Evolutionary conservation across 73 alveolate genomes (phyloP), one percentile per base, ranked within the genome.

Genomic region (Paraurostyla sp.): DNA sequence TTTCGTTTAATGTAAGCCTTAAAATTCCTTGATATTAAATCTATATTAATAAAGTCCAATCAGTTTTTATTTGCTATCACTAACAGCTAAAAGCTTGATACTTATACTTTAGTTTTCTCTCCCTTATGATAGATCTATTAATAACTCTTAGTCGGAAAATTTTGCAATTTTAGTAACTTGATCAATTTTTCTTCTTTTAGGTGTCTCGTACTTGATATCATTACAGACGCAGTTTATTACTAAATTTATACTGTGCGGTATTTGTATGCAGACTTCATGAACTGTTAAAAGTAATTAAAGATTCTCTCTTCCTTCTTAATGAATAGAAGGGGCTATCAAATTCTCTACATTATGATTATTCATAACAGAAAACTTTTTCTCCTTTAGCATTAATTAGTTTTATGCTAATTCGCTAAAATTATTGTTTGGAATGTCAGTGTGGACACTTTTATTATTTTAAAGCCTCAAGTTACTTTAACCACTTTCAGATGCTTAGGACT

Each of bases 141-240:
- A 4, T 11, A 73, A 15, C 27, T 73, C 86, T 35, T 73, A 45
- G 29, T 73, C 86, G 6, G 49, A 6, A 48, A 73, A 73, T 11
- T 73, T 27, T 2, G 42, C 86, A 9, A 15, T 41, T 15, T 73
- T 23, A 2, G 68, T 45, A 2, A 0, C 6, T 42, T 22, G 23
- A 18, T 73, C 59, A 7, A 73, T 30, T 73, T 73, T 73, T 22
- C 52, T 42, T 9, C 71, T 22, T 36, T 73, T 48, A 15, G 86
- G 65, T 18, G 86, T 73, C 4, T 73, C 86, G 40, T 73, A 73
- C 27, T 73, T 73, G 4, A 48, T 23, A 73, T 73, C 86, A 36
- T 73, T 73, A 36, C 40, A 43, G 9, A 18, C 23, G 33, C 86
- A 45, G 9, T 68, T 43, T 16, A 73, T 48, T 46, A 48, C 30